Evolutionary conservation across 2,329 filamentous ascomycete species (phyloP).

Genomic region (Aquanectria penicillioides): DNA sequence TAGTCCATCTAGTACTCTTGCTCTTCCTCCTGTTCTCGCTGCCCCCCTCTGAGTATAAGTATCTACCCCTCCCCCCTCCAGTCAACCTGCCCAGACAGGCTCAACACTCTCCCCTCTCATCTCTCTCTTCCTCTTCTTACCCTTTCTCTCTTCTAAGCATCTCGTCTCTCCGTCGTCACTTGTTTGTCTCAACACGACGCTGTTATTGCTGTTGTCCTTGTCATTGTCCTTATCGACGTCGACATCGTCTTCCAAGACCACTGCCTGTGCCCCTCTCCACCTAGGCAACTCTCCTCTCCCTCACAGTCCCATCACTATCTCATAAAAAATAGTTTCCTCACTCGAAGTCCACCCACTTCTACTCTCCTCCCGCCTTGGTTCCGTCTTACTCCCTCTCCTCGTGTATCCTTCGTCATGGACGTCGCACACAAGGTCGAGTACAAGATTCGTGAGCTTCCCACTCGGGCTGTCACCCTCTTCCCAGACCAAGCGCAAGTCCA

Average conservation of each 20-base stretch:
- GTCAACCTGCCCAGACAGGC: constrained; percentile 19
- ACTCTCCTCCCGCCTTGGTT: background rate
- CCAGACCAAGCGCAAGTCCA: constrained; percentile 69
- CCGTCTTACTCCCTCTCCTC: background rate
- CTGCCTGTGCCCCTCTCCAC: background rate
- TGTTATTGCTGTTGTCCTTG: background rate
- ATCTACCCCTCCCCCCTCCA: constrained; percentile 31
- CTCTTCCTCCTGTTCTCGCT: background rate
- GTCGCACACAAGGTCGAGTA: constrained; percentile 58
- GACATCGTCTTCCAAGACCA: background rate
- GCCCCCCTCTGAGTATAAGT: constrained; percentile 35
- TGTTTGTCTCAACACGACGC: background rate
- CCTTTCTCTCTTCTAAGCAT: background rate
- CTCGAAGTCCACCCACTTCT: background rate
- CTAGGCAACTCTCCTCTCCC: background rate
- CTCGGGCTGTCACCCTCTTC: constrained; percentile 71
- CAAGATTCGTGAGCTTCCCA: constrained; percentile 65
- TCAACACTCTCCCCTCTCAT: constrained; percentile 20
- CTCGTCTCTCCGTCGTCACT: background rate
- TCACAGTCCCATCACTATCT: background rate
- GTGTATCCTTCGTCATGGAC: constrained; percentile 46
- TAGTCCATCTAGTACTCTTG: background rate
- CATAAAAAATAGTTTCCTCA: background rate
- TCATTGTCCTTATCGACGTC: too few species aligned
- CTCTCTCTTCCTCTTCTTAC: constrained; percentile 4